These are phyloP conservation scores for Pseudohyphozyma bogoriensis DNA, from an alignment of 768 basidiomycete genomes.

Conservation along the genomic window DNA sequence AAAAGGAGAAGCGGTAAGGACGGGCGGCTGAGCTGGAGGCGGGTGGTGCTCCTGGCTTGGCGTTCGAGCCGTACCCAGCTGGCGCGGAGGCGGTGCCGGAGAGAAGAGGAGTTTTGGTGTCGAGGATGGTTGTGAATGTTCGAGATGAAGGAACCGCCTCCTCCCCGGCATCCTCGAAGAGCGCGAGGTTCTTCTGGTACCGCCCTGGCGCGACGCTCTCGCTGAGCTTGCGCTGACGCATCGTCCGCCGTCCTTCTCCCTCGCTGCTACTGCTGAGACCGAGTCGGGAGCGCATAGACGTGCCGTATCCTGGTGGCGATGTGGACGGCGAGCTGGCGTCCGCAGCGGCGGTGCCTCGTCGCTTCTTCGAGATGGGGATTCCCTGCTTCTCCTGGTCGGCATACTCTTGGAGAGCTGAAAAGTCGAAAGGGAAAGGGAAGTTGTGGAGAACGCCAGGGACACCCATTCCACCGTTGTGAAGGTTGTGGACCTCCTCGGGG, in stretches of 20 bases:
- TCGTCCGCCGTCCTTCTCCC: conserved; percentile 33
- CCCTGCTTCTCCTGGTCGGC: conserved; percentile 64
- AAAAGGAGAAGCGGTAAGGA: conserved; percentile 97
- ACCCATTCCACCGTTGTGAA: conserved; percentile 12
- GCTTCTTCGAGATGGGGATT: conserved; percentile 40
- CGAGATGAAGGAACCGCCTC: no score
- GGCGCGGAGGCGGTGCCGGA: conserved; percentile 33
- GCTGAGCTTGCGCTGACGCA: conserved; percentile 76
- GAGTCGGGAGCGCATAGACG: conserved; percentile 8
- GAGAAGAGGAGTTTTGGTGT: conserved; percentile 41
- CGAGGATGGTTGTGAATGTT: conserved; percentile 29
- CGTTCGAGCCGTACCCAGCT: conserved; percentile 24
- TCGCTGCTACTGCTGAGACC: conserved; percentile 25
- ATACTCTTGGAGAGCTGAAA: conserved; percentile 64
- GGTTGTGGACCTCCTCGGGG: neutral
- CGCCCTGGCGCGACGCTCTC: conserved; percentile 56
- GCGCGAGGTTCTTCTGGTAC: conserved; percentile 66
- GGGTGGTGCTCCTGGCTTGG: conserved; percentile 39
- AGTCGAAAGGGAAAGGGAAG: conserved; percentile 58
- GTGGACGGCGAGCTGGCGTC: neutral
- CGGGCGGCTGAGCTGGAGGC: conserved; percentile 49
- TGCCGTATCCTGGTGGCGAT: conserved; percentile 14
- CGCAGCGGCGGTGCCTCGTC: neutral
- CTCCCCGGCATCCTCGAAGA: conserved; percentile 57
- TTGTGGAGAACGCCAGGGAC: conserved; percentile 32